Percentiles rank a stretch among this genome's conserved stretches.
These are phyloP conservation scores for Aspergillus puulaauensis DNA, from an alignment of 2,329 filamentous ascomycete genomes.

Conservation along the genomic window DNA sequence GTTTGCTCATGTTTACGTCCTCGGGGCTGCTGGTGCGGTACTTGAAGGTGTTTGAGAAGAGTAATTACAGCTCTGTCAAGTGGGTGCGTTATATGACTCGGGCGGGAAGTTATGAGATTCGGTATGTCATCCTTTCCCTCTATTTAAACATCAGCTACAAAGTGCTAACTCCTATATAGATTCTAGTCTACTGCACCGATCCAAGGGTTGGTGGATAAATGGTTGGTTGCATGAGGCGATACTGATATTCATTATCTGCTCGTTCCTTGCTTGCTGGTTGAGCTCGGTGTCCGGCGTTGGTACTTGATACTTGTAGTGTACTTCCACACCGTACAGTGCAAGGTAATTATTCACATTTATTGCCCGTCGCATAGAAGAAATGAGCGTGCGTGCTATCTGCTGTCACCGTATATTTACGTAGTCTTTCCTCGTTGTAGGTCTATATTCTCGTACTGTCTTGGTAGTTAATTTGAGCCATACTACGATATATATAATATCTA, in stretches of 20 bases:
- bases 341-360: neutral
- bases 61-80: slow-evolving; percentile 97
- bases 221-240: neutral
- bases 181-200: slow-evolving; percentile 14
- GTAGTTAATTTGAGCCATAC: no score
- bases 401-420: neutral
- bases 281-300: slow-evolving; percentile 30
- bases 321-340: neutral
- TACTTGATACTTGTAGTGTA: neutral
- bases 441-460: no score
- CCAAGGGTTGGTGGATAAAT: neutral
- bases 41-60: slow-evolving; percentile 98
- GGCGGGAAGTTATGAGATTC: slow-evolving; percentile 95
- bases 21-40: slow-evolving; percentile 90
- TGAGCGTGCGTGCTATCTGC: no score
- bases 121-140: slow-evolving; percentile 51
- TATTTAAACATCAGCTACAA: neutral
- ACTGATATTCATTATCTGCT: neutral
- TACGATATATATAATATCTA: no score
- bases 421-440: no score
- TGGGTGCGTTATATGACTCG: slow-evolving; percentile 99
- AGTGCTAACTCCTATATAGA: slow-evolving; percentile 12
- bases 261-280: slow-evolving; percentile 11
- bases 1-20: slow-evolving; percentile 96
- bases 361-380: neutral